These are phyloP conservation scores for Gamsiella multidivaricata DNA, from an alignment of 192 early-diverging fungal genomes.

Conservation along the genomic window DNA sequence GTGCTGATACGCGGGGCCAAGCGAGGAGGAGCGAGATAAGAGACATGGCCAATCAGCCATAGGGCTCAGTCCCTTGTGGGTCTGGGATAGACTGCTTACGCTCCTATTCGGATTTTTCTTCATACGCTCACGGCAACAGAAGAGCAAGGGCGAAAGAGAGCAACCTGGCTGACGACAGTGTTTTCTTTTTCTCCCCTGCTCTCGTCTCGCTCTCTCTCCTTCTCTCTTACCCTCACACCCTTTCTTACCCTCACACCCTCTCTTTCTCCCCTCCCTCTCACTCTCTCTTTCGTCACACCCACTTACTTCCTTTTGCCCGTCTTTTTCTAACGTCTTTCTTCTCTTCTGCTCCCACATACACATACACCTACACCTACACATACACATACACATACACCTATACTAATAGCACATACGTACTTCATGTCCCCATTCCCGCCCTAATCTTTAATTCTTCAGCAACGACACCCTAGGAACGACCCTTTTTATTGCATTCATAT, in stretches of 20 bases:
- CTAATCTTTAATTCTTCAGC: too few species aligned
- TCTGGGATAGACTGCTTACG: too few species aligned
- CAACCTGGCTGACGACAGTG: too few species aligned
- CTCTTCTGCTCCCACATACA: too few species aligned
- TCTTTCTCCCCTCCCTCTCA: neutral
- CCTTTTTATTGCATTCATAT: too few species aligned
- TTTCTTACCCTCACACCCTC: neutral
- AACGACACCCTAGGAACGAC: too few species aligned
- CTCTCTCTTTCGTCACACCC: neutral
- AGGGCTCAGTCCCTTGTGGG: too few species aligned
- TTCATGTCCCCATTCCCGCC: too few species aligned
- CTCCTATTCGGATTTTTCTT: too few species aligned
- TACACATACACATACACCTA: neutral
- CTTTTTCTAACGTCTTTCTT: neutral
- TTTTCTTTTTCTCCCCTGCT: neutral
- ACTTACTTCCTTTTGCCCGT: neutral
- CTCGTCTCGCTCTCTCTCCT: conserved; percentile 2
- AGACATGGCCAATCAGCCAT: neutral
- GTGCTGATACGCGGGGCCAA: too few species aligned
- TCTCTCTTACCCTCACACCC: neutral
- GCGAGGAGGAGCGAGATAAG: neutral
- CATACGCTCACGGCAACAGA: too few species aligned
- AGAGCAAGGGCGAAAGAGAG: too few species aligned
- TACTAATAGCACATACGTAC: neutral
- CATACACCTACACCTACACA: neutral